These are phyloP conservation scores for Hirschioporus abietinus DNA, from an alignment of 768 basidiomycete species.

Conservation along the genomic window DNA sequence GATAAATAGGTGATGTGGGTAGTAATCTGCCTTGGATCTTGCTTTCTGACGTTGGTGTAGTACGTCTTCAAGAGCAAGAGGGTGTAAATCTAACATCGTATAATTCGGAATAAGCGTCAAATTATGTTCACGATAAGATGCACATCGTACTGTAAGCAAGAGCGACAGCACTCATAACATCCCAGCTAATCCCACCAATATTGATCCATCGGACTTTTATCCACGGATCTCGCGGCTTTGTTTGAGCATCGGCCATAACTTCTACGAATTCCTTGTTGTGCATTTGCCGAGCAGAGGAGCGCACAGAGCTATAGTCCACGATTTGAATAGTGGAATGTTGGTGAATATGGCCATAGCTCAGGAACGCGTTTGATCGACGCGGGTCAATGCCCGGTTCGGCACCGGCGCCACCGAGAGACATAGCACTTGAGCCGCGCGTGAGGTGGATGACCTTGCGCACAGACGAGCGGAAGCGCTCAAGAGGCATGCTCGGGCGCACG, in stretches of 20 bases:
- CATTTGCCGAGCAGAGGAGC: conserved; percentile 9
- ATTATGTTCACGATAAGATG: neutral
- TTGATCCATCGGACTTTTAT: conserved; percentile 23
- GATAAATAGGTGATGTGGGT: conserved; percentile 24
- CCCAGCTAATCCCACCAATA: conserved; percentile 22
- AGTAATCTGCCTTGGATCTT: conserved; percentile 20
- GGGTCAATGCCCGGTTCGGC: conserved; percentile 20
- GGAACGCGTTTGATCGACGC: conserved; percentile 9
- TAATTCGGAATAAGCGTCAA: neutral
- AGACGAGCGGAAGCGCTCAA: neutral
- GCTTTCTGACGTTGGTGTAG: conserved; percentile 13
- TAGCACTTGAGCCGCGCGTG: neutral
- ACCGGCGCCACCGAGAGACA: conserved; percentile 11
- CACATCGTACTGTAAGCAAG: conserved; percentile 15
- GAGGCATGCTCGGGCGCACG: too few species aligned
- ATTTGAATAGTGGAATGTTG: conserved; percentile 17
- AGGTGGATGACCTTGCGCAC: conserved; percentile 7
- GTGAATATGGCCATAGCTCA: conserved; percentile 16
- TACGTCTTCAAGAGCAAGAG: conserved; percentile 21
- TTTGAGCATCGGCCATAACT: conserved; percentile 6
- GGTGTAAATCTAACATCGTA: conserved; percentile 17
- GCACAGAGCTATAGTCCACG: conserved; percentile 13
- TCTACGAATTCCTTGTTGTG: conserved; percentile 15
- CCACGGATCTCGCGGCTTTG: conserved; percentile 4
- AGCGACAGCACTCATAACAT: conserved; percentile 21